Percentiles rank a stretch among this genome's conserved stretches.
These are phyloP conservation scores for Conoideocrella luteorostrata DNA, from an alignment of 2,329 filamentous ascomycete genomes.

Conservation along the genomic window DNA sequence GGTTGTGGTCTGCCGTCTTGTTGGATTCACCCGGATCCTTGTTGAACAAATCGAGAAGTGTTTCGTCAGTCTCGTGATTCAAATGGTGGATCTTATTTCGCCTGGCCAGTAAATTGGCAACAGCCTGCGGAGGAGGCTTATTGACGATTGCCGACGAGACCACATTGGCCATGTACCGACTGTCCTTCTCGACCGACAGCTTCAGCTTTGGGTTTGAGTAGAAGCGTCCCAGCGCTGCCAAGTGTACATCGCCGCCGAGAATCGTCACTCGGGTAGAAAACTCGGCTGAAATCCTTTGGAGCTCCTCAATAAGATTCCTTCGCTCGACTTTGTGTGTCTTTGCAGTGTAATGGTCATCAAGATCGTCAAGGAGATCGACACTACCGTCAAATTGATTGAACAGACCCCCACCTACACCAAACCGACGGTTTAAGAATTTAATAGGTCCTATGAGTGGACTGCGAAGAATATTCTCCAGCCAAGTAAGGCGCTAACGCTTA, in stretches of 20 bases:
- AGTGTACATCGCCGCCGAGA: constrained; percentile 86
- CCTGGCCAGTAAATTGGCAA: constrained; percentile 85
- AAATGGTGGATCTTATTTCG: constrained; percentile 77
- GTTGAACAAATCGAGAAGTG: constrained; percentile 86
- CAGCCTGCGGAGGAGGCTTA: constrained; percentile 77
- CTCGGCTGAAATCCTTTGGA: constrained; percentile 78
- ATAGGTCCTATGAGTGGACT: constrained; percentile 84
- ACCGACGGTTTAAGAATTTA: constrained; percentile 83
- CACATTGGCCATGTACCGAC: constrained; percentile 92
- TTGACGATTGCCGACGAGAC: constrained; percentile 95
- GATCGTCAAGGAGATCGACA: constrained; percentile 84
- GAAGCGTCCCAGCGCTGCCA: constrained; percentile 88
- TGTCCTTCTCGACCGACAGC: constrained; percentile 73
- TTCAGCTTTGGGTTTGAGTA: constrained; percentile 80
- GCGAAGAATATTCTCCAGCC: constrained; percentile 86
- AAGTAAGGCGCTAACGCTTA: constrained; percentile 66
- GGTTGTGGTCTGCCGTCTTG: constrained; percentile 71
- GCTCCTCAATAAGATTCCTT: constrained; percentile 65
- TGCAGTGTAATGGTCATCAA: constrained; percentile 95
- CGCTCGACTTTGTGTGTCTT: constrained; percentile 88
- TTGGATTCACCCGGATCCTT: constrained; percentile 72
- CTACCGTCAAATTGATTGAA: constrained; percentile 95
- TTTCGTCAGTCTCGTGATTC: constrained; percentile 74
- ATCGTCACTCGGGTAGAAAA: constrained; percentile 90
- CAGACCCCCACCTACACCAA: constrained; percentile 74